Percentiles rank a stretch among this genome's conserved stretches.
Conservation (phyloP, 2,329 filamentous ascomycete genomes). For the Verticillium nubilum region DNA sequence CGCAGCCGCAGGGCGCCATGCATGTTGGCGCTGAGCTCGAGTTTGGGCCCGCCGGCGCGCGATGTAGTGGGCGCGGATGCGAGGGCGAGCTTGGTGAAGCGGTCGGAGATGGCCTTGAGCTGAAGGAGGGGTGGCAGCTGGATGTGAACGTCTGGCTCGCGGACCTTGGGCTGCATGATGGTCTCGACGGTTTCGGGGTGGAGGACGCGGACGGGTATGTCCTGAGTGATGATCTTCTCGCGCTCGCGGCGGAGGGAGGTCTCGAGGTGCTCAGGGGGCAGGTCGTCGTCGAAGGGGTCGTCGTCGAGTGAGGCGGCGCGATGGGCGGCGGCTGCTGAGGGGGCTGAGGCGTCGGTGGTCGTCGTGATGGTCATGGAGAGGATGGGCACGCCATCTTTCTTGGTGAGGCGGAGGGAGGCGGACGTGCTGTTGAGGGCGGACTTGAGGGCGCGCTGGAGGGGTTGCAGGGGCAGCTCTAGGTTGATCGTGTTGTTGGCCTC, state of each 20-base stretch:
- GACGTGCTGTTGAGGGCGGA: constrained; percentile 78
- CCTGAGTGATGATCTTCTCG: constrained; percentile 90
- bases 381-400: constrained; percentile 82
- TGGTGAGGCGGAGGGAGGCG: constrained; percentile 83
- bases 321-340: constrained; percentile 16
- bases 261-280: constrained; percentile 46
- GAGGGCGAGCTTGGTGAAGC: constrained; percentile 82
- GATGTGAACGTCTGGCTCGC: constrained; percentile 92
- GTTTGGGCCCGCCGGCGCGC: constrained; percentile 48
- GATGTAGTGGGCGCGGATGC: constrained; percentile 34
- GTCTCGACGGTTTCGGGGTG: constrained; percentile 78
- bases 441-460: constrained; percentile 84
- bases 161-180: constrained; percentile 87
- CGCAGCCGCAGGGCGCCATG: constrained; percentile 78
- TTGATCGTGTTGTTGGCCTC: constrained; percentile 86
- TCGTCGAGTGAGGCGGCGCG: constrained; percentile 19
- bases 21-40: constrained; percentile 92
- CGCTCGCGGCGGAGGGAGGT: constrained; percentile 61
- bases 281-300: constrained; percentile 37
- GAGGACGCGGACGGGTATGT: constrained; percentile 90
- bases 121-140: constrained; percentile 81
- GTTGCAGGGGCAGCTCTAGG: constrained; percentile 84
- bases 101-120: constrained; percentile 88
- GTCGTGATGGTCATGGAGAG: constrained; percentile 87
- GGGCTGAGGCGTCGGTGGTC: constrained; percentile 49